Base-by-base conservation (phyloP, 108 stramenopile genomes). In the Nitzschia sp. region DNA sequence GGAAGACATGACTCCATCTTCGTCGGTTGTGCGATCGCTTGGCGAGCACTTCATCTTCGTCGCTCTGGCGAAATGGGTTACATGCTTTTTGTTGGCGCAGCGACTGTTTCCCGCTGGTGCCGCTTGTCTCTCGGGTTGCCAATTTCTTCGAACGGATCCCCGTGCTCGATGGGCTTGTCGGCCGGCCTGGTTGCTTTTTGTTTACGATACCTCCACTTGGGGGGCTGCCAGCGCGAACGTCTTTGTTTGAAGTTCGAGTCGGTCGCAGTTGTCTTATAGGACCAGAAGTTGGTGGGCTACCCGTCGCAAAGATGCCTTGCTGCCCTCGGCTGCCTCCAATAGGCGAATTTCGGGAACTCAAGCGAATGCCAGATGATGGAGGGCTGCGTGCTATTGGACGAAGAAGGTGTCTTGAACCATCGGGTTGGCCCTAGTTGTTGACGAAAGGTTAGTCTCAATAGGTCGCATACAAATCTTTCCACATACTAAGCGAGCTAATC, bases 1-100 rank as follows among this genome's bases (percentile, higher is more conserved):
- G 96, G 68, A 98, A 99, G 17, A 98, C 98, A 71, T 99, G 98
- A 28, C 82, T 84, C 89, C 96, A 99, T 48, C 98, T 76, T 26
- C 98, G 78, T 17, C 97, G 86, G 82, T 99, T 98, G 82, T 99
- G 98, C 27, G 97, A 96, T 34, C 88, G 75, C 72, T 86, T 87
- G 27, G 84, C 83, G 30, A 98, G 82, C 3, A 96, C 88, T 74
- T 97, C 93, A 33, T 86, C 84, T 69, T 96, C 92, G 63, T 96
- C 96, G 46, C 95, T 83, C 78, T 91, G 91, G 28, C 92, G 79
- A 57, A 98, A 98, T 30, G 97, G 97, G 69, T 98, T 98, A 23
- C 94, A 76, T 21, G 86, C 86, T 70, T 89, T 90, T 51, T 75
- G 70, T 64, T 80, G 66, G 36, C 76, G 75, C 57, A 73, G 58